Evolutionary conservation across 140 eudicot species (phyloP).

Genomic region (Stevia rebaudiana): DNA sequence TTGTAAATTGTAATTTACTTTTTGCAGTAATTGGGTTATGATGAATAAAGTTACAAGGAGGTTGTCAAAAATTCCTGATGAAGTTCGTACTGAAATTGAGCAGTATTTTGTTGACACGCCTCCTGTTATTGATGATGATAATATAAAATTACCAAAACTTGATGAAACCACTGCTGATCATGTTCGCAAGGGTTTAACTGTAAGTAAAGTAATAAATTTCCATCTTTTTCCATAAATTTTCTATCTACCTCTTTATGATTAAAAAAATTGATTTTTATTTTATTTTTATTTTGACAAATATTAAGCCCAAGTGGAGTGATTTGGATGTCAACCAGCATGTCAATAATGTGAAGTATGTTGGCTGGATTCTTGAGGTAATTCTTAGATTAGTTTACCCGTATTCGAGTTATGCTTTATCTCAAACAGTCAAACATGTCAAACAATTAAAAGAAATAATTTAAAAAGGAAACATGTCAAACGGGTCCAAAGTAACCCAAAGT

Average conservation of each 20-base stretch:
- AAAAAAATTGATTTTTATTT: background rate
- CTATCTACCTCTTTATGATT: background rate
- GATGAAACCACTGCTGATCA: constrained; percentile 56
- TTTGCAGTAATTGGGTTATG: constrained; percentile 73
- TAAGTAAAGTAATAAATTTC: too few relatives aligned
- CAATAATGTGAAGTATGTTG: constrained; percentile 81
- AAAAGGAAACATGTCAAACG: too few relatives aligned
- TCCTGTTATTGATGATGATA: constrained; percentile 60
- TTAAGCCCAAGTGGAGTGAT: constrained; percentile 91
- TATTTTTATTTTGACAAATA: too few relatives aligned
- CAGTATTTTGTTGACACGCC: constrained; percentile 67
- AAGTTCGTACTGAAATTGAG: constrained; percentile 73
- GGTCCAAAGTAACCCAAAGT: too few relatives aligned
- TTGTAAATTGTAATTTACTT: background rate
- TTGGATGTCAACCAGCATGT: constrained; percentile 92
- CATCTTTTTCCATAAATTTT: background rate
- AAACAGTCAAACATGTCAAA: too few relatives aligned
- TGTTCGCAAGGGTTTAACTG: constrained; percentile 63
- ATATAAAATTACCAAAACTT: constrained; percentile 68
- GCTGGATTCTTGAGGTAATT: constrained; percentile 80
- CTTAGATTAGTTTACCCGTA: too few relatives aligned
- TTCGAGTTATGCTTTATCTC: too few relatives aligned
- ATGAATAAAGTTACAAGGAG: constrained; percentile 89
- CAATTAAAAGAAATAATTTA: too few relatives aligned
- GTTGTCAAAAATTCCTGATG: constrained; percentile 78